Conservation (phyloP, 2,329 filamentous ascomycete species). For the Arthroderma uncinatum region DNA sequence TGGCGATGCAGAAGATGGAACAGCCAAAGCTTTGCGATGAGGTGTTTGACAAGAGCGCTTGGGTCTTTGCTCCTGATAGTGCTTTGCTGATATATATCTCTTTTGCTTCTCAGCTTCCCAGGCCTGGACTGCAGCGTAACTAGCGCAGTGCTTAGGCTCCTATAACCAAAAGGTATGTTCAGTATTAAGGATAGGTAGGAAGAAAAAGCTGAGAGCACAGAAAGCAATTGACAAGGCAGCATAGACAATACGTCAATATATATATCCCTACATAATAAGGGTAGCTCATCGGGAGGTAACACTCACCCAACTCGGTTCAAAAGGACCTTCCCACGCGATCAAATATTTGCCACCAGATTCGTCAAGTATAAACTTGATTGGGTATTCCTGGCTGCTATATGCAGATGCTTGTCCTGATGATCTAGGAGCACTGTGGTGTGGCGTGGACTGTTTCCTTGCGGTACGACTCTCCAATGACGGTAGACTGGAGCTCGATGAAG, state of each 20-base stretch:
- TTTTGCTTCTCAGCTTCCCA: conserved; percentile 23
- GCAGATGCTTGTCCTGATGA: conserved; percentile 5
- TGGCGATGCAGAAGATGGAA: conserved; percentile 1
- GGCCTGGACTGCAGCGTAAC: conserved; percentile 20
- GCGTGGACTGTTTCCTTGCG: neutral
- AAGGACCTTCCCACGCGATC: conserved; percentile 31
- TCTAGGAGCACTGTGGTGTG: neutral
- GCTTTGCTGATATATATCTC: conserved; percentile 8
- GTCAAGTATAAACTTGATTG: conserved; percentile 28
- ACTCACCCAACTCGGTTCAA: conserved; percentile 31
- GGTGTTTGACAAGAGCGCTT: conserved; percentile 1
- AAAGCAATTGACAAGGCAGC: neutral
- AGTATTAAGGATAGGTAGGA: neutral
- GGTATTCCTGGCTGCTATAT: conserved; percentile 24
- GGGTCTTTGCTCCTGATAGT: conserved; percentile 9
- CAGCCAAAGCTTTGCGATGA: neutral
- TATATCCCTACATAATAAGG: neutral
- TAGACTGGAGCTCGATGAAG: neutral
- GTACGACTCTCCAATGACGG: neutral
- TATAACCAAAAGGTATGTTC: conserved; percentile 10
- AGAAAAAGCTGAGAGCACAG: neutral
- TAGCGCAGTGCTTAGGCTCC: conserved; percentile 29
- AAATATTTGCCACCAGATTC: conserved; percentile 28
- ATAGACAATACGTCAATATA: conserved; percentile 2
- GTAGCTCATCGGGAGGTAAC: neutral